Conservation (phyloP, 202 grass and related monocot species). For the Panicum virgatum region DNA sequence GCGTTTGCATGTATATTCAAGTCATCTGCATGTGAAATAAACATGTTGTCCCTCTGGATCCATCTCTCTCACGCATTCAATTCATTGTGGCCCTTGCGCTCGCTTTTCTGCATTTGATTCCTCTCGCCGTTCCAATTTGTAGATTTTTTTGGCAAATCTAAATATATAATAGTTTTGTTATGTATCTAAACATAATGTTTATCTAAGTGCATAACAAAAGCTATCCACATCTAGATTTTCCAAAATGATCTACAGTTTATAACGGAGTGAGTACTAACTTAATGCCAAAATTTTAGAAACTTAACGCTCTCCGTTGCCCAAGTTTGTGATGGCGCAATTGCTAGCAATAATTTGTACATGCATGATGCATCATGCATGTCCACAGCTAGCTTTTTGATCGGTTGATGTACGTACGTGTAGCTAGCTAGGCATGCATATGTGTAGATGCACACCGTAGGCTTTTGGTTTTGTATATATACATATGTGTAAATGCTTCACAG, state of each 20-base stretch:
- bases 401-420: not conserved
- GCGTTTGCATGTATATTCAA: constrained; percentile 47
- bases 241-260: no score
- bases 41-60: constrained; percentile 57
- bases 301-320: not conserved
- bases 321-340: constrained; percentile 34
- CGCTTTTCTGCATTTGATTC: not conserved
- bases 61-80: constrained; percentile 38
- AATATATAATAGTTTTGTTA: no score
- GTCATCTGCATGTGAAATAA: constrained; percentile 59
- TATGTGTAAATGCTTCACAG: no score
- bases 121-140: no score
- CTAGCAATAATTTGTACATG: constrained; percentile 14
- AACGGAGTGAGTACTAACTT: no score
- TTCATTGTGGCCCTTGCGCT: constrained; percentile 10
- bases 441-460: not conserved
- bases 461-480: constrained; percentile 4
- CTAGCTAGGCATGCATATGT: no score
- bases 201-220: no score
- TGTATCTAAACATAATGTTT: no score
- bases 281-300: no score
- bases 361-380: not conserved
- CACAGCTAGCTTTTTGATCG: not conserved
- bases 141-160: no score
- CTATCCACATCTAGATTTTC: no score